These are phyloP conservation scores for Auriscalpium vulgare DNA, from an alignment of 768 basidiomycete species.

Conservation along the genomic window DNA sequence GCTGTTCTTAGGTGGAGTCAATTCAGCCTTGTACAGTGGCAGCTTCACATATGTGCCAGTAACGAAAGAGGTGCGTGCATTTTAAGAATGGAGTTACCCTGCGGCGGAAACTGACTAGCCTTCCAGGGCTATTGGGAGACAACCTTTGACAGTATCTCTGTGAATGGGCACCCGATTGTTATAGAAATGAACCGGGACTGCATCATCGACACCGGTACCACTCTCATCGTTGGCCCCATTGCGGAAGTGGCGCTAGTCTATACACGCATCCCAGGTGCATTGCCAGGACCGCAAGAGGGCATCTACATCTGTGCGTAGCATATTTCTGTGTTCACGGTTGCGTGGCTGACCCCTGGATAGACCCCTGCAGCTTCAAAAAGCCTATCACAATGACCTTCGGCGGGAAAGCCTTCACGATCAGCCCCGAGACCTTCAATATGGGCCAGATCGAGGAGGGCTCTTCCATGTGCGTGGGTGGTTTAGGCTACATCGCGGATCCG, in stretches of 20 bases:
- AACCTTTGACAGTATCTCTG: constrained; percentile 1
- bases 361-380: background rate
- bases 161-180: constrained; percentile 4
- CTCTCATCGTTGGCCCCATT: constrained; percentile 22
- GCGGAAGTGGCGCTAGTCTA: constrained; percentile 19
- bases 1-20: constrained; percentile 31
- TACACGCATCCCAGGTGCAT: constrained; percentile 19
- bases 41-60: constrained; percentile 23
- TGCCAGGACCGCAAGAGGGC: constrained; percentile 11
- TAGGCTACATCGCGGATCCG: no score
- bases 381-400: background rate
- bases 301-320: constrained; percentile 19
- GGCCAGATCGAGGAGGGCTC: background rate
- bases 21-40: constrained; percentile 26
- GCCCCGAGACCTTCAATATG: background rate
- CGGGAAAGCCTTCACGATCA: background rate
- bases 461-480: background rate
- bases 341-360: background rate
- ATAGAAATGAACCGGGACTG: no score
- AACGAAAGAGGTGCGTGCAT: background rate
- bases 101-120: constrained; percentile 5
- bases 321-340: constrained; percentile 3
- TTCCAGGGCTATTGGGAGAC: constrained; percentile 23
- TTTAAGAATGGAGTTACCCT: no score
- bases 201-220: constrained; percentile 16